Evolutionary conservation across 352 stramenopile species (phyloP).

Genomic region (Phytophthora meadii): DNA sequence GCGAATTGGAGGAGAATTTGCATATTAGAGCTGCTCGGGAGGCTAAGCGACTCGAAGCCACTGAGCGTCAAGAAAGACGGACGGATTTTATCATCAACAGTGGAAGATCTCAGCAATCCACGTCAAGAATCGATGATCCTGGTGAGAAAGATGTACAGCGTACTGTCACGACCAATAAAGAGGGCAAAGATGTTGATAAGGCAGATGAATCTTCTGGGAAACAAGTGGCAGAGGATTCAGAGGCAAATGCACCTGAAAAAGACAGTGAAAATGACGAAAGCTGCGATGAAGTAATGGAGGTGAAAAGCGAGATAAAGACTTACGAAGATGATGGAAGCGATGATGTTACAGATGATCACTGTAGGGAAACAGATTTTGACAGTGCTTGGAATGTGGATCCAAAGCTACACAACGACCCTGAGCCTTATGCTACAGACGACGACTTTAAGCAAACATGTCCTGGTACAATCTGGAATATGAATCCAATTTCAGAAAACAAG

Average conservation of each 20-base stretch:
- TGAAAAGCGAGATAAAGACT: constrained; percentile 12
- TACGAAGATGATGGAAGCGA: constrained; percentile 41
- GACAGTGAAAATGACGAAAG: background rate
- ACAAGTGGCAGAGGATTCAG: background rate
- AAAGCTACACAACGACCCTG: no score
- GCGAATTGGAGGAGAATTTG: constrained; percentile 79
- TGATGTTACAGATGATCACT: constrained; percentile 6
- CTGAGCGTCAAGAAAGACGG: constrained; percentile 25
- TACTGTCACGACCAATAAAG: background rate
- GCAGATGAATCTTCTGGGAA: background rate
- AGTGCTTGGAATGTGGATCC: no score
- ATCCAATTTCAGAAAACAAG: no score
- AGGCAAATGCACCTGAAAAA: background rate
- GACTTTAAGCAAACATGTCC: background rate
- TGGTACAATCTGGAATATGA: no score
- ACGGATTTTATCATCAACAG: constrained; percentile 11
- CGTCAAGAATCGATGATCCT: background rate
- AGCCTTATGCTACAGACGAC: background rate
- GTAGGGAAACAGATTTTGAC: no score
- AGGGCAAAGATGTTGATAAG: background rate
- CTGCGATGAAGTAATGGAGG: background rate
- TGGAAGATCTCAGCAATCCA: constrained; percentile 1
- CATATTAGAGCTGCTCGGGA: constrained; percentile 62
- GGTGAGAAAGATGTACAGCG: background rate
- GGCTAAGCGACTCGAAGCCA: constrained; percentile 31